Conservation (phyloP, 2,329 filamentous ascomycete species). For the Trichoderma sp. region DNA sequence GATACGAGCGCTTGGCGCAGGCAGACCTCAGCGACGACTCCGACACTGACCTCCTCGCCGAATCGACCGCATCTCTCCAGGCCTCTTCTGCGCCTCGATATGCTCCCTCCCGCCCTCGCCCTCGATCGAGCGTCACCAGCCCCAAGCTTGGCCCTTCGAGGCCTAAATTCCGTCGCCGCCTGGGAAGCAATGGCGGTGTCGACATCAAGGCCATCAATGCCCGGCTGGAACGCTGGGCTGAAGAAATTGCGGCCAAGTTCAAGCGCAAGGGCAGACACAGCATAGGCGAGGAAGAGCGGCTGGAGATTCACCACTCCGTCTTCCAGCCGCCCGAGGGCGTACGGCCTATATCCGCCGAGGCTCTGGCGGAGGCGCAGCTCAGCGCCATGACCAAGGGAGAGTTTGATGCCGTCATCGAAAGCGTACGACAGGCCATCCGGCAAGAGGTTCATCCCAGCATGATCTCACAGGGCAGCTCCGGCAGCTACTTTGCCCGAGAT, state of each 20-base stretch:
- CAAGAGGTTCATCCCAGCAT: constrained; percentile 91
- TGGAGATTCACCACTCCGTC: constrained; percentile 97
- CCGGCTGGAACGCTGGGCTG: constrained; percentile 91
- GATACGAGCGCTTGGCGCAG: constrained; percentile 83
- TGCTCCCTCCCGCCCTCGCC: constrained; percentile 63
- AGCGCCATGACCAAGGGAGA: constrained; percentile 75
- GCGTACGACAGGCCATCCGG: constrained; percentile 86
- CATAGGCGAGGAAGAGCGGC: constrained; percentile 74
- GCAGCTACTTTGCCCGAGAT: constrained; percentile 96
- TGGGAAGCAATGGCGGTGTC: constrained; percentile 79
- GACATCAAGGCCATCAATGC: constrained; percentile 99
- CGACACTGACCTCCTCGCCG: constrained; percentile 63
- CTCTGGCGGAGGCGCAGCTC: constrained; percentile 65
- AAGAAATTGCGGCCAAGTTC: constrained; percentile 97
- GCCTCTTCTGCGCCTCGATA: constrained; percentile 64
- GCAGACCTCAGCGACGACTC: constrained; percentile 77
- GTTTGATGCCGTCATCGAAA: constrained; percentile 88
- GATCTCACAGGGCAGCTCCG: constrained; percentile 96
- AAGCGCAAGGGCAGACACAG: constrained; percentile 82
- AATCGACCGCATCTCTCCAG: constrained; percentile 60
- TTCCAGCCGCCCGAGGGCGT: constrained; percentile 92
- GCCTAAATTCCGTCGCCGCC: constrained; percentile 52
- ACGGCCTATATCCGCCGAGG: constrained; percentile 75
- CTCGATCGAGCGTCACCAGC: constrained; percentile 63
- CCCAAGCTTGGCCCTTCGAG: constrained; percentile 49